Conservation (phyloP, 2,329 filamentous ascomycete species). For the Chalara sp. region DNA sequence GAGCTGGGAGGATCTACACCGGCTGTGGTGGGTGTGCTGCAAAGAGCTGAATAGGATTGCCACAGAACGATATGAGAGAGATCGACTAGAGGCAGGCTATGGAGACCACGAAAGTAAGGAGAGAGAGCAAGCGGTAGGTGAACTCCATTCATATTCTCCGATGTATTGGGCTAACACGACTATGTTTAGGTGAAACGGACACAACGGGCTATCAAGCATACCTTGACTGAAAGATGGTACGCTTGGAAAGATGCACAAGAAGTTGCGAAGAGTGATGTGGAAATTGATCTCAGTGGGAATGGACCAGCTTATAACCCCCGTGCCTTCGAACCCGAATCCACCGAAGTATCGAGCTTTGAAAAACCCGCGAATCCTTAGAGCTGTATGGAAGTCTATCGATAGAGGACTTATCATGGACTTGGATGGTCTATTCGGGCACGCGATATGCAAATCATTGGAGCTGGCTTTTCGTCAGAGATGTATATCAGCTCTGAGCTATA, state of each 20-base stretch:
- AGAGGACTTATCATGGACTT: no score
- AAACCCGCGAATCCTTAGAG: no score
- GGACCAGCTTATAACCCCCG: conserved; percentile 22
- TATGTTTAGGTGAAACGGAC: conserved; percentile 61
- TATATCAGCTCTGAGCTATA: no score
- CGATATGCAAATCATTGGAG: no score
- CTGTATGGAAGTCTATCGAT: no score
- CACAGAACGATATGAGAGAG: conserved; percentile 68
- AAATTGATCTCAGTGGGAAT: conserved; percentile 44
- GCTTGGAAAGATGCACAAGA: conserved; percentile 72
- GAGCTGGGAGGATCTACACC: conserved; percentile 89
- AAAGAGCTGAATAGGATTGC: conserved; percentile 84
- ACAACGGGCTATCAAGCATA: conserved; percentile 76
- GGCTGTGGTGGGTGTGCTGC: conserved; percentile 88
- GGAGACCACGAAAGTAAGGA: conserved; percentile 60
- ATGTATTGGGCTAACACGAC: background rate
- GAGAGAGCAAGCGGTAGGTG: conserved; percentile 57
- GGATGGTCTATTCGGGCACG: no score
- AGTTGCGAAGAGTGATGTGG: conserved; percentile 58
- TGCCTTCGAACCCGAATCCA: conserved; percentile 10
- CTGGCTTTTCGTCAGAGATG: no score
- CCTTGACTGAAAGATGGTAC: conserved; percentile 82
- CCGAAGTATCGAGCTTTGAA: background rate
- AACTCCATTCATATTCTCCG: conserved; percentile 26
- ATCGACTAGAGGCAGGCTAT: conserved; percentile 61